These are phyloP conservation scores for Candida smagusa DNA, from an alignment of 1,139 yeast species.

Conservation along the genomic window DNA sequence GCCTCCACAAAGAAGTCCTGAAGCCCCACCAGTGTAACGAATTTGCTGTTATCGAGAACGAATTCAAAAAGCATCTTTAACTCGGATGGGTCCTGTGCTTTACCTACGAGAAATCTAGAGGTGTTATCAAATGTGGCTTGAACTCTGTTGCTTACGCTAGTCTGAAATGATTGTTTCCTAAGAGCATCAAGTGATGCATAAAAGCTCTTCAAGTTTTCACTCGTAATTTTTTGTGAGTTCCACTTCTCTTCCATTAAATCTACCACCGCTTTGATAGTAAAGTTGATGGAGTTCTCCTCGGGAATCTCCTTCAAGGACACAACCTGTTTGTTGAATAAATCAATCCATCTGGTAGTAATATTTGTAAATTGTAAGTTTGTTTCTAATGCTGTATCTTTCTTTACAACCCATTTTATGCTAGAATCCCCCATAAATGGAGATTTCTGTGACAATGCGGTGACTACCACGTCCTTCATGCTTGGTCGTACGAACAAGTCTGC, in stretches of 20 bases:
- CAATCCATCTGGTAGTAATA: constrained; percentile 29
- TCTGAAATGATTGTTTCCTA: constrained; percentile 15
- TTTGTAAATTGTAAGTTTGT: constrained; percentile 26
- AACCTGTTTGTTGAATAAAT: constrained; percentile 24
- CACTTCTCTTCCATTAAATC: constrained; percentile 3
- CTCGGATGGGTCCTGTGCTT: constrained; percentile 8
- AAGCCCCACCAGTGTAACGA: constrained; percentile 19
- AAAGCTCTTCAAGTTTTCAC: constrained; percentile 13
- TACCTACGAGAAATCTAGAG: constrained; percentile 17
- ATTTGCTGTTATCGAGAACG: constrained; percentile 14
- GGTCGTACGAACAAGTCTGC: constrained; percentile 22
- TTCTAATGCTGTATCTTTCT: constrained; percentile 11
- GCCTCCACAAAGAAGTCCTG: constrained; percentile 15
- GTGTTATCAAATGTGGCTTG: constrained; percentile 20
- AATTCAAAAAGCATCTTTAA: constrained; percentile 16
- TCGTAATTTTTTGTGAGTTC: constrained; percentile 2
- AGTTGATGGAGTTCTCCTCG: constrained; percentile 2
- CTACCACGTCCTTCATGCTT: constrained; percentile 28
- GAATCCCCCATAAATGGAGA: constrained; percentile 30
- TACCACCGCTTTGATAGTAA: constrained; percentile 3
- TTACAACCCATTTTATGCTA: constrained; percentile 20
- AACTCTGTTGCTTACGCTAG: constrained; percentile 11
- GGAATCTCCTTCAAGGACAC: constrained; percentile 15
- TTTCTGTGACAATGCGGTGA: constrained; percentile 27
- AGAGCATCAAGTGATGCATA: constrained; percentile 18